Evolutionary conservation across 2,329 filamentous ascomycete genomes (phyloP), one percentile per base, ranked within the genome.

Genomic region (Xylaria sp.): DNA sequence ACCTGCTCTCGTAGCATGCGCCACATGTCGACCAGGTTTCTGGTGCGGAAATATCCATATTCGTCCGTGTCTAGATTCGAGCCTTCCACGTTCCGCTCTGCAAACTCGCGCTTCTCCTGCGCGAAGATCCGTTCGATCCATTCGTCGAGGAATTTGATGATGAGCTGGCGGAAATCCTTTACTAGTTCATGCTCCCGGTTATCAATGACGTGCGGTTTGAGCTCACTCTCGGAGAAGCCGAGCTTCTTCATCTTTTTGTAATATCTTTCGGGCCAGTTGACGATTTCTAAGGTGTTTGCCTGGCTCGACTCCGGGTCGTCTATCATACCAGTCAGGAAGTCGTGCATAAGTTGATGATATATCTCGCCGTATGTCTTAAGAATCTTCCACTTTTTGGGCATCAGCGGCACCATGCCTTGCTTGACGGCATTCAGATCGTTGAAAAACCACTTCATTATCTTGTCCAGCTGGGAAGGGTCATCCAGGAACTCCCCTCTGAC

Each of bases 371-470:
- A 99, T 1, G 90, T 94, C 70, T 89, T 87, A 75, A 92, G 89
- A 44, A 99, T 96, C 69, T 89, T 92, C 94, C 94, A 99, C 72
- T 94, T 96, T 74, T 90, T 93, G 7, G 95, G 94, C 85, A 97
- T 92, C 48, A 99, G 80, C 22, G 85, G 84, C 56, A 89, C 85
- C 90, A 99, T 96, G 67, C 94, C 93, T 59, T 95, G 82, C 72
- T 93, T 92, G 68, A 97, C 93, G 2, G 91, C 92, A 72, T 95
- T 96, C 37, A 99, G 82, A 71, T 99, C 93, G 75, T 97, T 97
- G 77, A 97, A 99, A 74, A 87, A 99, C 94, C 94, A 99, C 67
- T 90, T 90, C 74, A 96, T 85, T 61, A 84, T 86, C 77, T 96
- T 96, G 60, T 95, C 90, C 43, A 99, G 79, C 65, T 84, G 86